Evolutionary conservation across 257 asterid genomes (phyloP).

Genomic region (Solanum habrochaites): DNA sequence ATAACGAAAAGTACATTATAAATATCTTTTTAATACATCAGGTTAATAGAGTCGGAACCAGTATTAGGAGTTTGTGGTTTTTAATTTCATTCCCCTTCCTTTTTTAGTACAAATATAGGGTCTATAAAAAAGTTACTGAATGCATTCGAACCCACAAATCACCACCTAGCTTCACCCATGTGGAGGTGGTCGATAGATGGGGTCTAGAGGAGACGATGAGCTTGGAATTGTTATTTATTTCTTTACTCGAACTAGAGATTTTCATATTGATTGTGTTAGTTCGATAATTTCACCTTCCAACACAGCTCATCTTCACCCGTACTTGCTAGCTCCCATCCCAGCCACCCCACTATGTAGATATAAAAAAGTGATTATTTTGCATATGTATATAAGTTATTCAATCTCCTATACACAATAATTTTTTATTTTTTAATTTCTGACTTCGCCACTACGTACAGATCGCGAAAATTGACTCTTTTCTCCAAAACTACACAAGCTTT

Average conservation of each 20-base stretch:
- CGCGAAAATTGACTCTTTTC: slow-evolving; percentile 32
- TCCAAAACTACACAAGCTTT: slow-evolving; percentile 83
- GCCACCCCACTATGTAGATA: background rate
- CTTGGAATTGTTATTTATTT: no score
- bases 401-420: background rate
- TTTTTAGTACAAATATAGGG: no score
- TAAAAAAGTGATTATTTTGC: background rate
- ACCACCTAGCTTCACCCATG: no score
- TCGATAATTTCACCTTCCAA: background rate
- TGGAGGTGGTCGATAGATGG: no score
- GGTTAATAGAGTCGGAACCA: no score
- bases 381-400: background rate
- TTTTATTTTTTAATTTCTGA: background rate
- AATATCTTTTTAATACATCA: no score
- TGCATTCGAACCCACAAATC: rapidly evolving
- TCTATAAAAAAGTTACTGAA: no score
- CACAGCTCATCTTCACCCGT: background rate
- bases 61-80: no score
- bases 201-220: no score
- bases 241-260: background rate
- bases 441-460: background rate
- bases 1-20: no score
- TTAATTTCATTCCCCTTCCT: no score
- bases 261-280: background rate
- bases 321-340: background rate